Evolutionary conservation across 2,329 filamentous ascomycete genomes (phyloP), one percentile per base, ranked within the genome.

Genomic region (Colletotrichum australisinense): DNA sequence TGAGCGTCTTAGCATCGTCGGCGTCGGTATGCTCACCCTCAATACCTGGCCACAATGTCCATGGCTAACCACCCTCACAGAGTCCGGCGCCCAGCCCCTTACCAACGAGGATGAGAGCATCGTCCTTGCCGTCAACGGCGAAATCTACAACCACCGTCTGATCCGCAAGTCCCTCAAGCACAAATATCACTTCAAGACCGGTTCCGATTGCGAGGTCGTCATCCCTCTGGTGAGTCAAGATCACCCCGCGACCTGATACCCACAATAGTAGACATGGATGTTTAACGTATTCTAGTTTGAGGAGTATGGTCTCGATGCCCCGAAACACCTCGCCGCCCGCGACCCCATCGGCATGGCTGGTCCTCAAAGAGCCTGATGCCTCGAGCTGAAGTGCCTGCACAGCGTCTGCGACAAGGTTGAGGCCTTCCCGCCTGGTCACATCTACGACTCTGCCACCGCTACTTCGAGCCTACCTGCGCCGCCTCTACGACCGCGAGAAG

Each of bases 121-220:
- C 79, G 92, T 96, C 76, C 91, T 99, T 74, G 96, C 97, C 76
- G 97, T 98, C 91, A 99, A 99, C 85, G 97, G 97, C 85, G 97
- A 99, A 84, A 99, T 99, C 83, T 99, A 99, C 90, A 99, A 99
- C 92, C 97, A 99, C 87, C 94, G 96, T 82, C 91, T 98, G 80
- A 89, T 99, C 80, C 93, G 97, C 82, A 98, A 98, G 87, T 88
- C 88, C 79, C 88, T 98, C 79, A 94, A 94, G 86, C 91, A 88
- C 74, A 90, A 92, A 49, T 98, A 98, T 85, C 93, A 95, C 84
- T 99, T 98, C 92, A 98, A 98, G 92, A 99, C 97, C 77, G 93
- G 97, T 81, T 98, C 96, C 49, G 97, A 99, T 82, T 99, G 97
- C 86, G 97, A 99, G 86, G 96, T 99, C 82, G 97, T 99, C 84